Evolutionary conservation across 345 rosid species (phyloP).

Genomic region (Acer negundo): DNA sequence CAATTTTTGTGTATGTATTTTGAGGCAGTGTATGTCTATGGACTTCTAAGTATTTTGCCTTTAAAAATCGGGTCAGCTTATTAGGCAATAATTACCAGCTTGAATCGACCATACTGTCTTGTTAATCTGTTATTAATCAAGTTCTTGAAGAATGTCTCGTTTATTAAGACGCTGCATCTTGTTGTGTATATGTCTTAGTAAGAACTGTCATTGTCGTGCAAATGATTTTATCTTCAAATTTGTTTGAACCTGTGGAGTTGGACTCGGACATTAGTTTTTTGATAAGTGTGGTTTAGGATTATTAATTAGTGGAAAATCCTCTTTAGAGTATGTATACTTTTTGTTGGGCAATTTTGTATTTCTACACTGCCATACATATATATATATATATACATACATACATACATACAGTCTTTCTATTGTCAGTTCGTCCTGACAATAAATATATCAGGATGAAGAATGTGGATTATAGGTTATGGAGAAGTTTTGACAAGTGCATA

Average conservation of each 20-base stretch:
- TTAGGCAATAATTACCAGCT: background rate
- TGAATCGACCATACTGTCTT: background rate
- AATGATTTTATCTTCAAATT: background rate
- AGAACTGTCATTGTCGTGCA: background rate
- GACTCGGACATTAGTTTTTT: background rate
- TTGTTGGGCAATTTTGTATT: background rate
- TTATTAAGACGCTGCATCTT: background rate
- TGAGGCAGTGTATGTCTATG: too few relatives aligned
- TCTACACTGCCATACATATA: conserved; percentile 24
- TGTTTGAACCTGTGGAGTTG: background rate
- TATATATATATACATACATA: too few relatives aligned
- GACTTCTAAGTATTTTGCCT: background rate
- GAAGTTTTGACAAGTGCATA: too few relatives aligned
- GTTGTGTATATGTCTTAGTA: background rate
- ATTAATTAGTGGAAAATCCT: background rate
- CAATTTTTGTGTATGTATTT: too few relatives aligned
- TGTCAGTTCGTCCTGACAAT: too few relatives aligned
- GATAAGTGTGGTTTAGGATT: background rate
- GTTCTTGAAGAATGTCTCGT: background rate
- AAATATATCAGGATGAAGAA: too few relatives aligned
- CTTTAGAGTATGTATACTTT: background rate
- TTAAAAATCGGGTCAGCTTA: background rate
- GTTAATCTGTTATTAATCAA: background rate
- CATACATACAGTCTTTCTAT: too few relatives aligned
- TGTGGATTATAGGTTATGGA: too few relatives aligned